phyloP scores from a whole-genome alignment of 176 grass and related monocot genomes.

The Zea luxurians region DNA sequence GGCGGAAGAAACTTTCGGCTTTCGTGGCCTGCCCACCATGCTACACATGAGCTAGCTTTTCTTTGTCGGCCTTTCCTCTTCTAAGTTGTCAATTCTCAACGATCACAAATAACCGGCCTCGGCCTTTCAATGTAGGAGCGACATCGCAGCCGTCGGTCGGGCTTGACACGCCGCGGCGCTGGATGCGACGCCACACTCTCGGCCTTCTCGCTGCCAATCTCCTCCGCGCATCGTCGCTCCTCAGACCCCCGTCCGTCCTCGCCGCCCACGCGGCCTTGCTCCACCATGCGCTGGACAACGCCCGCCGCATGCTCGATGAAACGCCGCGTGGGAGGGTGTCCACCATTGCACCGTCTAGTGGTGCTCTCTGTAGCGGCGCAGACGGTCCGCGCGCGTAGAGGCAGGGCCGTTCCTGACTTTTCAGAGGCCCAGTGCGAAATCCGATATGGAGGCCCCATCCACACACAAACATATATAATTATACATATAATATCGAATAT shows the following conservation, averaged over 20 bases:
- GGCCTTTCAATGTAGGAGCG: neutral
- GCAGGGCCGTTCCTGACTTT: too few species aligned
- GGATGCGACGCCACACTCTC: conserved; percentile 38
- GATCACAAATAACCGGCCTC: neutral
- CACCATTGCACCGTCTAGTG: conserved; percentile 45
- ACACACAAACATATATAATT: too few species aligned
- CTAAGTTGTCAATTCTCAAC: neutral
- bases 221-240: neutral
- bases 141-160: neutral
- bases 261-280: neutral
- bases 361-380: neutral
- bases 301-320: conserved; percentile 42
- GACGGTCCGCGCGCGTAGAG: too few species aligned
- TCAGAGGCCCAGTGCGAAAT: too few species aligned
- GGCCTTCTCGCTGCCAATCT: neutral
- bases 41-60: neutral
- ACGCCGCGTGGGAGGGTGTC: conserved; percentile 33
- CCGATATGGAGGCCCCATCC: too few species aligned
- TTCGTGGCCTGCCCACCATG: neutral
- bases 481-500: too few species aligned
- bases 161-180: neutral
- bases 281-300: conserved; percentile 20
- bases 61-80: neutral
- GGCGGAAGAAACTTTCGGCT: neutral
- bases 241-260: neutral